Evolutionary conservation across 2,329 filamentous ascomycete genomes (phyloP).

Genomic region (Penicillium sp.): DNA sequence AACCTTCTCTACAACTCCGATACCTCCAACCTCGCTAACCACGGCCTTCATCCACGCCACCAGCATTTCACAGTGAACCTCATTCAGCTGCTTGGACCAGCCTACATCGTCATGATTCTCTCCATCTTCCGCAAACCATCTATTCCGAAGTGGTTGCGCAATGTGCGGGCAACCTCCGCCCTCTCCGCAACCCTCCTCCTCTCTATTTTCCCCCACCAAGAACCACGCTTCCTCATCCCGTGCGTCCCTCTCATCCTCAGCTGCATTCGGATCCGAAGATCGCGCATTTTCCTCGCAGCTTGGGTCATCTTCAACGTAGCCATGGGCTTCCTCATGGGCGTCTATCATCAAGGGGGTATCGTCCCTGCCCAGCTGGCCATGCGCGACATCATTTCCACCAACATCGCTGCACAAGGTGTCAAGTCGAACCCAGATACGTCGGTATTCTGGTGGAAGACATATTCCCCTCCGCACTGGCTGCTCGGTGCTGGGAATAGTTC

Average conservation of each 20-base stretch:
- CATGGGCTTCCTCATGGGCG: constrained; percentile 47
- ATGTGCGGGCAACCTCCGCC: constrained; percentile 39
- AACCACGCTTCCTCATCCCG: constrained; percentile 49
- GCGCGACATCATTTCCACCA: constrained; percentile 32
- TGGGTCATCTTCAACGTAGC: constrained; percentile 47
- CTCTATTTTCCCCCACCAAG: constrained; percentile 47
- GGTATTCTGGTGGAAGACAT: constrained; percentile 52
- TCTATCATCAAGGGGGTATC: constrained; percentile 51
- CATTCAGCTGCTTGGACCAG: constrained; percentile 66
- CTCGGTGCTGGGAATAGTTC: constrained; percentile 35
- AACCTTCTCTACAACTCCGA: constrained; percentile 70
- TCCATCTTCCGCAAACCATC: constrained; percentile 44
- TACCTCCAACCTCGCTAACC: constrained; percentile 63
- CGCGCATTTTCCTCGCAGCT: constrained; percentile 36
- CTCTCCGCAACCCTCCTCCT: constrained; percentile 40
- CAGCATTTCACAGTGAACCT: constrained; percentile 69
- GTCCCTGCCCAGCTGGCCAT: constrained; percentile 46
- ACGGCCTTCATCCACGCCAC: constrained; percentile 73
- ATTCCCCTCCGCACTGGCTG: constrained; percentile 48
- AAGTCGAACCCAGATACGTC: constrained; percentile 25
- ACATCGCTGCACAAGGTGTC: constrained; percentile 18
- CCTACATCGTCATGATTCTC: constrained; percentile 47
- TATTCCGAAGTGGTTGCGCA: constrained; percentile 30
- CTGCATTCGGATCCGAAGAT: constrained; percentile 40
- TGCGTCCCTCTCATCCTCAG: constrained; percentile 47